A percentile compares a stretch with the other conserved stretches of the same genome.
phyloP scores from a whole-genome alignment of 345 rosid genomes.

The Rhizophora mangle region DNA sequence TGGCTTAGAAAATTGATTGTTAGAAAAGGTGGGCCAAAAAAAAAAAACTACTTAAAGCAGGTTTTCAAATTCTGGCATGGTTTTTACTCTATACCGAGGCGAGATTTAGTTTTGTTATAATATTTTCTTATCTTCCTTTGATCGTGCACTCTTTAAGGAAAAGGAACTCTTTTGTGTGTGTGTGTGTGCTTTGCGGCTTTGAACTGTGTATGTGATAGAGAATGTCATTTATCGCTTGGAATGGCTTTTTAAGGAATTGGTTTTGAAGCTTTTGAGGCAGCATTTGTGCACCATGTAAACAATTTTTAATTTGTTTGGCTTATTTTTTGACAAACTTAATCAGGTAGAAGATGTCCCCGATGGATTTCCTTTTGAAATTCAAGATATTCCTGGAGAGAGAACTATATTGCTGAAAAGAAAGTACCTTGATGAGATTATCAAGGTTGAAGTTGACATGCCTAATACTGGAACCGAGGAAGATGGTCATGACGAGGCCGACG shows the following conservation, averaged over 20 bases:
- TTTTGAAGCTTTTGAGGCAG: neutral
- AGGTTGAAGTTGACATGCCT: conserved; percentile 50
- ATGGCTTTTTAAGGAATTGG: too few species aligned
- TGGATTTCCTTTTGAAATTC: conserved; percentile 50
- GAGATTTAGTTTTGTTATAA: too few species aligned
- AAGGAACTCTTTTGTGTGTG: too few species aligned
- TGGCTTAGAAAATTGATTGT: too few species aligned
- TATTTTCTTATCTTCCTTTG: too few species aligned
- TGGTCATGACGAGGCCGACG: conserved; percentile 18
- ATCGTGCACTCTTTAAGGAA: neutral
- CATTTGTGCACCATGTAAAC: neutral
- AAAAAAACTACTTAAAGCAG: too few species aligned
- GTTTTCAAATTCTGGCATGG: too few species aligned
- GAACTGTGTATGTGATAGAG: too few species aligned
- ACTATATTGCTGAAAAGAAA: conserved; percentile 39
- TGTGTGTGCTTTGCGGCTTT: too few species aligned
- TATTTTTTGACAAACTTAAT: neutral
- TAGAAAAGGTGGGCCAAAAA: too few species aligned
- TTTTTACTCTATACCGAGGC: too few species aligned
- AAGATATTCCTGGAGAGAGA: conserved; percentile 56
- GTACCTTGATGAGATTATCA: conserved; percentile 46
- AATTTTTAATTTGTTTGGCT: neutral
- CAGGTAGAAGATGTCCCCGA: conserved; percentile 37
- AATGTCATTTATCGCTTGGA: too few species aligned
- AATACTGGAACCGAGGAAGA: conserved; percentile 20